Conservation (phyloP, 306 rosid species). For the Vicia villosa region DNA sequence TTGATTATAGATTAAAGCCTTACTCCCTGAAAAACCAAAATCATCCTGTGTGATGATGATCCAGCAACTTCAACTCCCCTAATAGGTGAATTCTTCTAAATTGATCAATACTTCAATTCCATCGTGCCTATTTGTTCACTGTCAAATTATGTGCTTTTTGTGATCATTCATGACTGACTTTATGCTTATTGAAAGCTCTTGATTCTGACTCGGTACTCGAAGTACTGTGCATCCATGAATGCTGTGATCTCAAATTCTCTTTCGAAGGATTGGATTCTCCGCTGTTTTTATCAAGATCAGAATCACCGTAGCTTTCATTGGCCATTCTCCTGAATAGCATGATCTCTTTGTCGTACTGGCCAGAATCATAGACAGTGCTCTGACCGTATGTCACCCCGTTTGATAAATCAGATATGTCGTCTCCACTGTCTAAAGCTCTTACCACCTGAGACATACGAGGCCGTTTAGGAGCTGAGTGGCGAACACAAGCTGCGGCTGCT, state of each 20-base stretch:
- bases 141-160: conserved; percentile 5
- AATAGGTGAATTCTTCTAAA: conserved; percentile 4
- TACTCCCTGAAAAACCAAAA: conserved; percentile 18
- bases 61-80: conserved; percentile 8
- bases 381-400: conserved; percentile 89
- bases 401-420: conserved; percentile 66
- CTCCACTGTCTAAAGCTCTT: conserved; percentile 78
- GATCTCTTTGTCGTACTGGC: conserved; percentile 80
- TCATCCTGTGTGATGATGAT: conserved; percentile 10
- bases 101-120: conserved; percentile 7
- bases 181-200: conserved; percentile 44
- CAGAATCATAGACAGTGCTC: conserved; percentile 75
- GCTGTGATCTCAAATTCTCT: conserved; percentile 46
- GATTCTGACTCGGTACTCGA: conserved; percentile 62
- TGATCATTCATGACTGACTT: conserved; percentile 30
- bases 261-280: conserved; percentile 48
- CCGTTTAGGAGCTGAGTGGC: conserved; percentile 85
- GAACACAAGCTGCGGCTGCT: conserved; percentile 93
- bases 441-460: conserved; percentile 95
- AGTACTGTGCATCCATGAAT: conserved; percentile 38
- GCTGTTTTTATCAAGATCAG: conserved; percentile 51
- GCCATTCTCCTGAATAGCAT: conserved; percentile 63
- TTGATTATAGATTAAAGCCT: conserved; percentile 1
- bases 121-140: conserved; percentile 21
- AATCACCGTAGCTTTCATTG: conserved; percentile 48